Base-by-base conservation (phyloP, 2,329 filamentous ascomycete genomes). In the Fusarium beomiforme region DNA sequence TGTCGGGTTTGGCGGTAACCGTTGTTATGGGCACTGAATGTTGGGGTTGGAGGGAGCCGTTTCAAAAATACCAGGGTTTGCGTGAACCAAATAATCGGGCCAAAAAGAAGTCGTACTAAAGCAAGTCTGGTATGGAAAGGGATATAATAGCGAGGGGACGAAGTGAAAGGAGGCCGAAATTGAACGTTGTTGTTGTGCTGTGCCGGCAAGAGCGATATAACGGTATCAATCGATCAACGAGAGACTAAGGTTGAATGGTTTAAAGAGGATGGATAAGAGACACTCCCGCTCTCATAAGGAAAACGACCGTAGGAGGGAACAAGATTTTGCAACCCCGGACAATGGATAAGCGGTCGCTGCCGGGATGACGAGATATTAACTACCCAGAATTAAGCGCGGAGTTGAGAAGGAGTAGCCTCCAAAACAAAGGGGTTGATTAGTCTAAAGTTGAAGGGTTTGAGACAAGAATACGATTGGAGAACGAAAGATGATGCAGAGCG, bases 41-140 rank as follows among this genome's bases (percentile, higher is more conserved):
- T 73, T 43, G 64, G 72, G 71, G 73, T 66, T 59, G 61, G 66
- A 70, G 66, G 60, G 63, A 69, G 72, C 49, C 50, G 75, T 77
- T 77, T 77, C 75, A 77, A 77, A 60, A 74, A 74, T 66, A 65
- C 75, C 57, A 51, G 72, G 75, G 74, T 60, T 49, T 61, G 57
- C 68, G 62, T 71, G 63, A 55, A 60, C 65, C 64, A 75, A 69
- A 69, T 66, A 39, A 64, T 61, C 54, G 63, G 72, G 66, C 66
- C 61, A 73, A 62, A 64, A 51, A 50, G 43, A 70, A 53, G 54
- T 62, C 37, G 62, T 69, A 64, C 71, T 74, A 67, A 53, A 66
- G 67, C 64, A 71, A 68, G 71, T 70, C 64, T 63, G 56, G 64
- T 71, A 68, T 67, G 71, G 72, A 64, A 70, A 70, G 64, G 64